phyloP scores from a whole-genome alignment of 306 rosid genomes.

The Acacia confusa region DNA sequence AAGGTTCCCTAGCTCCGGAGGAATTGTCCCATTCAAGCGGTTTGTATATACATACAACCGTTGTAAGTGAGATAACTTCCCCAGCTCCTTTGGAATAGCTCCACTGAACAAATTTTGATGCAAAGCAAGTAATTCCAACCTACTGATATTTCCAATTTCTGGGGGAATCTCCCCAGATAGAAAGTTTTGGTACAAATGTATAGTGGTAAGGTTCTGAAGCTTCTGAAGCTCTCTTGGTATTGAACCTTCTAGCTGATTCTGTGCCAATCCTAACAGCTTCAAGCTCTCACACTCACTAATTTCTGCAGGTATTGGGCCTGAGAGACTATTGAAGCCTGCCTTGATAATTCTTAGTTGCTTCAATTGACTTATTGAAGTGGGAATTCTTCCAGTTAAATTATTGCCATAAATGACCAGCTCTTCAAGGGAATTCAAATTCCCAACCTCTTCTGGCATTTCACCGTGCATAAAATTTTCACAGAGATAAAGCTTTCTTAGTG shows the following conservation, averaged over 20 bases:
- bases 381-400: slow-evolving; percentile 68
- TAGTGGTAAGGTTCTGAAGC: slow-evolving; percentile 63
- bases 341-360: slow-evolving; percentile 58
- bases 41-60: slow-evolving; percentile 69
- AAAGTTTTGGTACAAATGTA: slow-evolving; percentile 66
- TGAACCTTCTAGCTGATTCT: slow-evolving; percentile 64
- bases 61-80: slow-evolving; percentile 48
- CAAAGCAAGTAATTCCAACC: slow-evolving; percentile 67
- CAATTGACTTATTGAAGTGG: slow-evolving; percentile 51
- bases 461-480: slow-evolving; percentile 71
- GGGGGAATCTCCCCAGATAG: slow-evolving; percentile 67
- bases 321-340: slow-evolving; percentile 62
- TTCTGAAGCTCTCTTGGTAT: slow-evolving; percentile 60
- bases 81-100: slow-evolving; percentile 53
- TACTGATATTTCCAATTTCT: slow-evolving; percentile 64
- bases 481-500: slow-evolving; percentile 59
- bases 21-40: slow-evolving; percentile 69
- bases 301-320: slow-evolving; percentile 57
- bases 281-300: slow-evolving; percentile 64
- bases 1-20: slow-evolving; percentile 64
- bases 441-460: slow-evolving; percentile 53
- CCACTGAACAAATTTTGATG: slow-evolving; percentile 57
- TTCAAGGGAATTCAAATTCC: slow-evolving; percentile 53
- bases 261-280: slow-evolving; percentile 66
- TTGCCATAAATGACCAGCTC: slow-evolving; percentile 73